phyloP scores from a whole-genome alignment of 495 filamentous ascomycete genomes.

The Polyplosphaeria fusca region DNA sequence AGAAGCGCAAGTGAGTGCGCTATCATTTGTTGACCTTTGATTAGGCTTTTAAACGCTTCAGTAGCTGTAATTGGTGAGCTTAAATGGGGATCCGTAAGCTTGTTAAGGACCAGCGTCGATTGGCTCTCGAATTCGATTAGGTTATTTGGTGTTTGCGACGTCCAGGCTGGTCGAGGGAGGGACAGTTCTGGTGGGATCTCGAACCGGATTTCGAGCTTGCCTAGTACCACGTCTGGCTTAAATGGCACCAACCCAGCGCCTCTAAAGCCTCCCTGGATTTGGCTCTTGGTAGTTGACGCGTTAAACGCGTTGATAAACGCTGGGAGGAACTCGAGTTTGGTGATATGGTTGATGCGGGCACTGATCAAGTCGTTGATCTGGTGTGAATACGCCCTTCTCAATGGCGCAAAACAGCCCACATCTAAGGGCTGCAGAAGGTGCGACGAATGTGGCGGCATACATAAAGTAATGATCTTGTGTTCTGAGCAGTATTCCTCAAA shows the following conservation, averaged over 20 bases:
- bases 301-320: neutral
- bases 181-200: neutral
- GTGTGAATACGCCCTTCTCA: neutral
- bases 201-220: neutral
- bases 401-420: no score
- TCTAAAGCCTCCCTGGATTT: constrained; percentile 19
- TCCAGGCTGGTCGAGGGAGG: constrained; percentile 3
- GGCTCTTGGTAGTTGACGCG: neutral
- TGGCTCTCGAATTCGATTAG: no score
- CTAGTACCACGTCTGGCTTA: constrained; percentile 8
- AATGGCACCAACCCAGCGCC: no score
- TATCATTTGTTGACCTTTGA: neutral
- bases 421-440: neutral
- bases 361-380: no score
- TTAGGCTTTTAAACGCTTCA: constrained; percentile 2
- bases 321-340: no score
- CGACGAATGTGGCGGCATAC: no score
- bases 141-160: constrained; percentile 4
- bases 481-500: neutral
- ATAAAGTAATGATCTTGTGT: neutral
- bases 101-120: no score
- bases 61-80: neutral
- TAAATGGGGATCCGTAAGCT: neutral
- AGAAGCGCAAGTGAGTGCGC: no score
- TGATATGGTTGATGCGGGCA: constrained; percentile 4